phyloP scores from a whole-genome alignment of 2,329 filamentous ascomycete species.

The Xylaria polymorpha region DNA sequence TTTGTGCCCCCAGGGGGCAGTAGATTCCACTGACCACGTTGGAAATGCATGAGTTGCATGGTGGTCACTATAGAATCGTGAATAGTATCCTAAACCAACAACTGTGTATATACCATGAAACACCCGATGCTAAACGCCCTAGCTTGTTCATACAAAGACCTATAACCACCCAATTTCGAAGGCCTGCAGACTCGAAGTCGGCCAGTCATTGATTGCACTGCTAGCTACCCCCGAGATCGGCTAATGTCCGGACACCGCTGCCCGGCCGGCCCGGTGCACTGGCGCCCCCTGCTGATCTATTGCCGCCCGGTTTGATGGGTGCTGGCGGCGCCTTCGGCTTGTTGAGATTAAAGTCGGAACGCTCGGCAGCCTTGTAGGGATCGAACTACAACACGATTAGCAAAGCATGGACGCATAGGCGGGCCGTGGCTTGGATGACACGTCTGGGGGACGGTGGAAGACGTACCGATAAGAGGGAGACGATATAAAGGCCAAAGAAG shows the following conservation, averaged over 20 bases:
- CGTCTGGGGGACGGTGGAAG: neutral
- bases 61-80: neutral
- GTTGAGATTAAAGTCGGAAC: conserved; percentile 68
- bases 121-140: conserved; percentile 1
- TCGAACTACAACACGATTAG: conserved; percentile 61
- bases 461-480: conserved; percentile 70
- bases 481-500: conserved; percentile 71
- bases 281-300: conserved; percentile 47
- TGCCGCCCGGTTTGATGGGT: conserved; percentile 41
- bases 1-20: neutral
- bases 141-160: conserved; percentile 28
- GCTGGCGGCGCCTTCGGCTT: conserved; percentile 50
- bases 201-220: neutral
- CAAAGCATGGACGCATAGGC: neutral
- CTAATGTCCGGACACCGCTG: conserved; percentile 60
- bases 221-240: conserved; percentile 59
- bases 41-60: neutral
- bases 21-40: neutral
- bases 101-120: conserved; percentile 4
- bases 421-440: neutral
- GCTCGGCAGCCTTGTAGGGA: conserved; percentile 70
- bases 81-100: neutral
- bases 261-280: conserved; percentile 41
- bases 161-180: neutral
- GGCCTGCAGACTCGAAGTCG: neutral